phyloP scores from a whole-genome alignment of 192 early-diverging fungal genomes.

The Coemansia sp. region DNA sequence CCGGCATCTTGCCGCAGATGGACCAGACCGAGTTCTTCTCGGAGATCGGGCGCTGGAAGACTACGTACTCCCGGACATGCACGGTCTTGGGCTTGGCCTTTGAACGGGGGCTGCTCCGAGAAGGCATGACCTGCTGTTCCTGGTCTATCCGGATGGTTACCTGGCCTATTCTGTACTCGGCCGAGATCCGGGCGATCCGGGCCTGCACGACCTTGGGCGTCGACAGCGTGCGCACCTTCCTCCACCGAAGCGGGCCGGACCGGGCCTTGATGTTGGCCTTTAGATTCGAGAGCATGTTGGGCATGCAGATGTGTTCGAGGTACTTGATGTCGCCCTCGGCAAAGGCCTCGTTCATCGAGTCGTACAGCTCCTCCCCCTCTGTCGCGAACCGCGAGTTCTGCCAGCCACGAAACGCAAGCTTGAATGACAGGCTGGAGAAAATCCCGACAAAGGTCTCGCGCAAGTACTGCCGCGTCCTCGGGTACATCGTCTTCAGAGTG shows the following conservation, averaged over 20 bases:
- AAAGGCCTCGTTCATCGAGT: conserved; percentile 64
- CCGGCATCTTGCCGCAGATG: conserved; percentile 58
- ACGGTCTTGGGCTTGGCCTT: conserved; percentile 46
- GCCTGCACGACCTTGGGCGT: conserved; percentile 57
- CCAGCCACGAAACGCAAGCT: conserved; percentile 38
- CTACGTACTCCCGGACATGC: conserved; percentile 62
- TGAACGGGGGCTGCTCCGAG: background rate
- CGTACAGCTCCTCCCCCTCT: conserved; percentile 57
- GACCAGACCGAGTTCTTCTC: conserved; percentile 58
- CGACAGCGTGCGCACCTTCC: conserved; percentile 51
- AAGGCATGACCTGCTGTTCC: conserved; percentile 49
- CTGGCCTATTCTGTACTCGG: conserved; percentile 51
- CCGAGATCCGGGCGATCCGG: conserved; percentile 47
- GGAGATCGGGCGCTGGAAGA: conserved; percentile 58
- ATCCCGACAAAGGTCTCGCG: conserved; percentile 1
- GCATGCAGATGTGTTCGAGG: conserved; percentile 54
- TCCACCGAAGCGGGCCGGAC: conserved; percentile 53
- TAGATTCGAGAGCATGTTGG: conserved; percentile 56
- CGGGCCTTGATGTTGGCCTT: conserved; percentile 60
- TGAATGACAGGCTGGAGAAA: conserved; percentile 14
- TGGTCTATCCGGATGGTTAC: conserved; percentile 62
- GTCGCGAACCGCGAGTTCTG: conserved; percentile 52
- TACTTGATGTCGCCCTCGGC: conserved; percentile 55
- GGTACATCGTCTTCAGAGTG: conserved; percentile 5
- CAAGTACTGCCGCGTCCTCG: background rate